Base-by-base conservation (phyloP, 1,284 basidiomycete genomes). In the Cutaneotrichosporon dermatis region DNA sequence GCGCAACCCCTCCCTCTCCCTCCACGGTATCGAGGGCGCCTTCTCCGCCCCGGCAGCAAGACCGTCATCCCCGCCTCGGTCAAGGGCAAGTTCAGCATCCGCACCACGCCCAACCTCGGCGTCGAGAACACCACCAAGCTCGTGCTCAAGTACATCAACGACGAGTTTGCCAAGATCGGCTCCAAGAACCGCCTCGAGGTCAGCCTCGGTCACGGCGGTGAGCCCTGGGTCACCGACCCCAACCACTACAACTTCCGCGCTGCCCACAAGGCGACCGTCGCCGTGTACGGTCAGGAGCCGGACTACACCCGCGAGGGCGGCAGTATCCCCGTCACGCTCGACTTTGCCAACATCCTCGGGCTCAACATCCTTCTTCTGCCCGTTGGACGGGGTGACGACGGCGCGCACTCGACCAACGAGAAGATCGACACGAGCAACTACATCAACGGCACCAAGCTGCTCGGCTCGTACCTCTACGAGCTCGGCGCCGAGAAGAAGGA, bases 1-100 rank as follows among this genome's bases (percentile, higher is more conserved):
- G 76, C 66, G 75, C 56, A 84, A 87, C 77, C 92, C 93, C 1
- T 89, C 87, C 62, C 83, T 99, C 60, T 95, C 92, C 3, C 80
- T 99, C 12, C 95, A 99, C 78, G 96, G 95, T 34, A 95, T 99
- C 71, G 92, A 98, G 78, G 95, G 96, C 58, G 96, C 94, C 4
- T 98, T 98, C 82, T 90, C 73, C 61, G 89, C 88, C 5, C 84
- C 0, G 91, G 91, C 6, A 86, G 85, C 49, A 96, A 96, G 85
- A 99, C 95, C 0, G 96, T 99, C 73, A 99, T 99, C 61, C 78
- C 95, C 82, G 90, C 90, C 42, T 87, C 87, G 61, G 92, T 98
- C 36, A 82, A 86, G 9, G 95, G 80, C 55, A 97, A 95, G 79
- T 97, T 95, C 82, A 92, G 89, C 69, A 89, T 97, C 74, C 88